Conservation (phyloP, 169 alveolate genomes). For the Plasmodium berghei region DNA sequence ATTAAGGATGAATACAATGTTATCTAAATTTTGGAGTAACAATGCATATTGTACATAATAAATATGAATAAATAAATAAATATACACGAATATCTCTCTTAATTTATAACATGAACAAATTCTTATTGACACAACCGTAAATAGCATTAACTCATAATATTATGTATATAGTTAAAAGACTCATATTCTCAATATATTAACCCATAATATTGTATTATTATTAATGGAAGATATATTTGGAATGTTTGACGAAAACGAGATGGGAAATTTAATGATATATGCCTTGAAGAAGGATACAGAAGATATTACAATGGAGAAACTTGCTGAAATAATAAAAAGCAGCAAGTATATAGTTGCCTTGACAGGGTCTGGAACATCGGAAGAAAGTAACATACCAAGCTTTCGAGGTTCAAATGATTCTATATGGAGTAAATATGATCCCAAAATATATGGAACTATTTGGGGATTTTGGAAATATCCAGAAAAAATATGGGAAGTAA, state of each 20-base stretch:
- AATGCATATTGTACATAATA: too few species aligned
- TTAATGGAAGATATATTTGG: too few species aligned
- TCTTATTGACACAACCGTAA: too few species aligned
- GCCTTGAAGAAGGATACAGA: conserved; percentile 22
- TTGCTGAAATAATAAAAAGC: conserved; percentile 26
- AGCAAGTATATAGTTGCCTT: conserved; percentile 57
- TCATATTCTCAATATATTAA: too few species aligned
- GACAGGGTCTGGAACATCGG: conserved; percentile 73
- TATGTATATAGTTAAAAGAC: too few species aligned
- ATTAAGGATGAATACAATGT: too few species aligned
- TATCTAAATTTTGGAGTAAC: too few species aligned
- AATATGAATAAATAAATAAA: too few species aligned
- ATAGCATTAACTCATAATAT: too few species aligned
- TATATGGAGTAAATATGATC: conserved; percentile 64
- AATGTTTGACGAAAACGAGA: background rate
- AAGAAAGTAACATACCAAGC: conserved; percentile 67
- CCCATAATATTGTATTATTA: too few species aligned
- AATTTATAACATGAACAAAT: too few species aligned
- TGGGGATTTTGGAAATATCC: conserved; percentile 74
- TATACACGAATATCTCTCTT: too few species aligned
- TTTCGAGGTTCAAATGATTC: conserved; percentile 48
- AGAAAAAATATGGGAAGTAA: conserved; percentile 72
- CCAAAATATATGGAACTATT: conserved; percentile 64
- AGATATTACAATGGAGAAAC: conserved; percentile 54
- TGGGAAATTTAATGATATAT: conserved; percentile 56